Conservation (phyloP, 192 early-diverging fungal genomes). For the Thamnidium elegans region DNA sequence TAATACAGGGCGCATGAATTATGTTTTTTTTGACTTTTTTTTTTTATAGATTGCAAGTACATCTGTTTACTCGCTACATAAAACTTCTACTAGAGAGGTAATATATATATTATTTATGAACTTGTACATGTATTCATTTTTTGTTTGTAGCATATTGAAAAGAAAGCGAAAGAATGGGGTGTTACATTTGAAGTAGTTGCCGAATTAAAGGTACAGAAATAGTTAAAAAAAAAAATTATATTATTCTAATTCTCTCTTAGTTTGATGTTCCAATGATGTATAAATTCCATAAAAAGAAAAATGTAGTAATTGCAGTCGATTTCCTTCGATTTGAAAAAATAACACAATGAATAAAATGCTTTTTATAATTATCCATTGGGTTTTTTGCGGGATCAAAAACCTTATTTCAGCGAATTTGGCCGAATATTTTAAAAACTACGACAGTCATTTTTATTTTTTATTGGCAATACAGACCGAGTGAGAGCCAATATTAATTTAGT, state of each 20-base stretch:
- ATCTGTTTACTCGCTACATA: constrained; percentile 78
- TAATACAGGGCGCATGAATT: background rate
- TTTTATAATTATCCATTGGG: too few relatives aligned
- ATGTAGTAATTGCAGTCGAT: constrained; percentile 70
- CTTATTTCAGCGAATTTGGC: too few relatives aligned
- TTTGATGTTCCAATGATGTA: constrained; percentile 80
- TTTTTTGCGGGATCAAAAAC: too few relatives aligned
- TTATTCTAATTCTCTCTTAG: constrained; percentile 21
- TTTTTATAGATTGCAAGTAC: constrained; percentile 48
- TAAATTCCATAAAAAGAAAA: constrained; percentile 75
- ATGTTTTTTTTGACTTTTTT: background rate
- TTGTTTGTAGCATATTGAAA: constrained; percentile 49
- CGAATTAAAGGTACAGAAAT: constrained; percentile 58
- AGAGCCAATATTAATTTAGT: too few relatives aligned
- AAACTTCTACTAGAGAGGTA: constrained; percentile 70
- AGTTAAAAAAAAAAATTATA: background rate
- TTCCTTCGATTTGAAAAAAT: constrained; percentile 59
- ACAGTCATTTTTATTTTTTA: too few relatives aligned
- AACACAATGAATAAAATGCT: background rate
- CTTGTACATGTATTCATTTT: background rate
- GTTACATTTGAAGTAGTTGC: constrained; percentile 70
- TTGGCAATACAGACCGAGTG: too few relatives aligned
- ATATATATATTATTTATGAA: background rate
- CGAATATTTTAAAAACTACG: too few relatives aligned
- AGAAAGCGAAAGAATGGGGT: constrained; percentile 71